Evolutionary conservation across 352 stramenopile genomes (phyloP).

Genomic region (Peronospora tabacina): DNA sequence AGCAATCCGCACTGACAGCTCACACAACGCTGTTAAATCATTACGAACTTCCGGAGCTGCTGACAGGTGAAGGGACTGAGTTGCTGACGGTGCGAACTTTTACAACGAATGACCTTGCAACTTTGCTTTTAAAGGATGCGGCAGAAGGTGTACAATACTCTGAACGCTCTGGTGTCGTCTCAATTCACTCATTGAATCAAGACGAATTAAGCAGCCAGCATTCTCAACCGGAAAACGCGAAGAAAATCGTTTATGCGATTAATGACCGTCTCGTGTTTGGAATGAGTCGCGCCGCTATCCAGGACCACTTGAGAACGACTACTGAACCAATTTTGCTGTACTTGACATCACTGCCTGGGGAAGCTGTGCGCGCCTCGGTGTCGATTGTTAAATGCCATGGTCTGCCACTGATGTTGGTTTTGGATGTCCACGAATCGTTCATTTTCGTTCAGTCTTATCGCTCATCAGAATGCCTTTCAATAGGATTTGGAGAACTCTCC

Average conservation of each 20-base stretch:
- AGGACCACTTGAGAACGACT: constrained; percentile 31
- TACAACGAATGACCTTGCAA: constrained; percentile 22
- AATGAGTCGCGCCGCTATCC: constrained; percentile 30
- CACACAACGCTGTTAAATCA: constrained; percentile 35
- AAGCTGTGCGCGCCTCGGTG: constrained; percentile 47
- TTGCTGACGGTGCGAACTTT: constrained; percentile 24
- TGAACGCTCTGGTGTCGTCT: constrained; percentile 6
- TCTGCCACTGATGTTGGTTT: constrained; percentile 32
- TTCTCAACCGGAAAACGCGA: constrained; percentile 3
- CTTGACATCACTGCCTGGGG: constrained; percentile 36
- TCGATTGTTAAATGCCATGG: constrained; percentile 54
- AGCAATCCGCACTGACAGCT: constrained; percentile 43
- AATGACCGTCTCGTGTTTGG: constrained; percentile 49
- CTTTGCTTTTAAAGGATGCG: constrained; percentile 26
- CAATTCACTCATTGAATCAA: constrained; percentile 3
- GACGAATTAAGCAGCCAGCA: constrained; percentile 1
- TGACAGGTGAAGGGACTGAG: constrained; percentile 21
- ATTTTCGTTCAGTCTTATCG: constrained; percentile 45
- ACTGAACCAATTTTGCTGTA: constrained; percentile 37
- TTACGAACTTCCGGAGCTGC: constrained; percentile 44
- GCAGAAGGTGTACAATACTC: constrained; percentile 33
- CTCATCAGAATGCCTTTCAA: constrained; percentile 14
- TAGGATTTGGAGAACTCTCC: constrained; percentile 47
- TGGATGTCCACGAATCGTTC: constrained; percentile 32
- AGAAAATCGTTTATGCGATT: constrained; percentile 39